Evolutionary conservation across 345 rosid species (phyloP).

Genomic region (Corchorus olitorius): DNA sequence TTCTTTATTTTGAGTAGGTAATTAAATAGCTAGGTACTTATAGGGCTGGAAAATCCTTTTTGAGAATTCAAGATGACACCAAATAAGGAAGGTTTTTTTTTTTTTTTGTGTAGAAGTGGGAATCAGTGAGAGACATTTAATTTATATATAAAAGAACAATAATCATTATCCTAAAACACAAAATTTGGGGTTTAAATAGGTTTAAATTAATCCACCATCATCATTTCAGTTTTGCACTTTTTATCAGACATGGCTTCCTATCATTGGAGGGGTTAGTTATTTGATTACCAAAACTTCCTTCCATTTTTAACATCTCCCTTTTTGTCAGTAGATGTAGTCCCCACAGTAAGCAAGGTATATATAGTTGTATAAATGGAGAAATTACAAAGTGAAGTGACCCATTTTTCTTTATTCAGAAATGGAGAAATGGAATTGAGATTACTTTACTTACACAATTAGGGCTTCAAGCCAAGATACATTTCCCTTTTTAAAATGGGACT

Average conservation of each 20-base stretch:
- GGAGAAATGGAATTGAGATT: neutral
- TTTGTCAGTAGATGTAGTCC: slow-evolving; percentile 40
- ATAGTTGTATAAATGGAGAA: neutral
- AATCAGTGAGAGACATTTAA: neutral
- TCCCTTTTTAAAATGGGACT: slow-evolving; percentile 10
- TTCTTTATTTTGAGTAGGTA: neutral
- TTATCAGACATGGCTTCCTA: slow-evolving; percentile 19
- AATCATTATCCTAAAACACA: slow-evolving; percentile 1
- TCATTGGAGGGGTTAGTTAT: slow-evolving; percentile 22
- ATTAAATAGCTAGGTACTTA: slow-evolving; percentile 1
- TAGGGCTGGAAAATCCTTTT: neutral
- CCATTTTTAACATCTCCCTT: slow-evolving; percentile 17
- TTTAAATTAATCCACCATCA: slow-evolving; percentile 23
- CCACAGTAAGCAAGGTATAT: slow-evolving; percentile 29
- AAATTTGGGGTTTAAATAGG: neutral
- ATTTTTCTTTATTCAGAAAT: neutral
- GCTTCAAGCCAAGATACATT: slow-evolving; percentile 1
- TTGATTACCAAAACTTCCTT: slow-evolving; percentile 21
- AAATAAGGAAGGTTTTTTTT: slow-evolving; percentile 1
- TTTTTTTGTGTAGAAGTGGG: neutral
- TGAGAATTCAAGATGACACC: neutral
- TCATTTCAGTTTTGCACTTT: slow-evolving; percentile 19
- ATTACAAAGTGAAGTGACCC: neutral
- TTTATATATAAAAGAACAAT: neutral
- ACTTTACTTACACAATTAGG: neutral